phyloP scores from a whole-genome alignment of 2,329 filamentous ascomycete species.

The Alternaria burnsii region DNA sequence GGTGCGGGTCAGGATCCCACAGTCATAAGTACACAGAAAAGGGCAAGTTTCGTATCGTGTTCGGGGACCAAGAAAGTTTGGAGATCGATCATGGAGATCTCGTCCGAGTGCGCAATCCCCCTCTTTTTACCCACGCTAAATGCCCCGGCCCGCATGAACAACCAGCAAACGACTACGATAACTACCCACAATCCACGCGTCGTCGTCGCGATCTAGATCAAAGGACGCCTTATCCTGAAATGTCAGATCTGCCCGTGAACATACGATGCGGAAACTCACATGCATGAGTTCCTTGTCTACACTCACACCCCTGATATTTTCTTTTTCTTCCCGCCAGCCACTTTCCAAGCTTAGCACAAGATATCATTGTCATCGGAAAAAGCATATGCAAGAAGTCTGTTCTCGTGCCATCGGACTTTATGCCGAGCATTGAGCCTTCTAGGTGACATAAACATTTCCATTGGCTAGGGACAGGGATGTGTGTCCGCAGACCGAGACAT shows the following conservation, averaged over 20 bases:
- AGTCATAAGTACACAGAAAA: background rate
- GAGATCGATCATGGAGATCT: background rate
- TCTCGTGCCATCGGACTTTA: background rate
- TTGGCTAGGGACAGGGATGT: background rate
- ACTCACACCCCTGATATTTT: background rate
- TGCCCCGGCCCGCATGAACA: background rate
- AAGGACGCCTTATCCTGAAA: background rate
- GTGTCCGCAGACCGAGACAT: background rate
- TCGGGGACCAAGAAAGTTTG: background rate
- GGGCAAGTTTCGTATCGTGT: background rate
- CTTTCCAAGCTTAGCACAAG: background rate
- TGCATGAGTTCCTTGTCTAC: background rate
- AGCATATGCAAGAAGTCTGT: background rate
- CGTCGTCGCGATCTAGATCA: background rate
- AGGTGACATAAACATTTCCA: background rate
- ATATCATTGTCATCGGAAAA: background rate
- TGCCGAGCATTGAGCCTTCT: background rate
- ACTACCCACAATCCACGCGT: background rate
- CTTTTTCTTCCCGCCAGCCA: background rate
- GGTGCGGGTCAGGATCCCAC: background rate
- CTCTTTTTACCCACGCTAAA: background rate
- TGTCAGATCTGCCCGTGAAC: background rate
- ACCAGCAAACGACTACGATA: background rate
- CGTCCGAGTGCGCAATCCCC: background rate
- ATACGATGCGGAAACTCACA: background rate